Conservation (phyloP, 805 yeast genomes). For the Pichia gijzeniarum region DNA sequence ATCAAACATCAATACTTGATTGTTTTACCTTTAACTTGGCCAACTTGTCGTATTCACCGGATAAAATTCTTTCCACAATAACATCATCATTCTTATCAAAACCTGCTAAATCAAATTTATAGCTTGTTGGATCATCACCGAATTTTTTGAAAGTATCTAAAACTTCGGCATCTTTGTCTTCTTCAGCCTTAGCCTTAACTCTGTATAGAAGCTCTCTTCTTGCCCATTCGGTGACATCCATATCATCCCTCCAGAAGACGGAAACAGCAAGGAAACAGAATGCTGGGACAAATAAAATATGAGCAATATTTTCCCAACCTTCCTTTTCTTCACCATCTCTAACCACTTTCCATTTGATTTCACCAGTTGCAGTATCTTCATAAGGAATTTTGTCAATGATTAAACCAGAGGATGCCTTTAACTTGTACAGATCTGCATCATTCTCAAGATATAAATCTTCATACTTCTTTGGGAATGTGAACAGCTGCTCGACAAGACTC, state of each 20-base stretch:
- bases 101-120: slow-evolving; percentile 46
- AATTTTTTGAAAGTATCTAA: slow-evolving; percentile 34
- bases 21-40: slow-evolving; percentile 49
- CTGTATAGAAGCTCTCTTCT: slow-evolving; percentile 73
- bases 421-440: slow-evolving; percentile 51
- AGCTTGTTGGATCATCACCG: slow-evolving; percentile 35
- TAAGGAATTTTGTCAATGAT: slow-evolving; percentile 81
- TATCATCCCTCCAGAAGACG: slow-evolving; percentile 44
- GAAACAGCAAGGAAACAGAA: slow-evolving; percentile 49
- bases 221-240: slow-evolving; percentile 67
- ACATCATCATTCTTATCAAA: slow-evolving; percentile 64
- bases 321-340: slow-evolving; percentile 65
- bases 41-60: slow-evolving; percentile 77
- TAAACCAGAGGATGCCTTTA: slow-evolving; percentile 52
- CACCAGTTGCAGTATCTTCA: slow-evolving; percentile 73
- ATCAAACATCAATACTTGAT: slow-evolving; percentile 10
- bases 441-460: slow-evolving; percentile 53
- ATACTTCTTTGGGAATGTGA: slow-evolving; percentile 44
- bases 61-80: slow-evolving; percentile 72
- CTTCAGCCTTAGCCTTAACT: slow-evolving; percentile 59
- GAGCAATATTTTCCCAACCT: slow-evolving; percentile 79
- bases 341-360: slow-evolving; percentile 70
- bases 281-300: slow-evolving; percentile 67
- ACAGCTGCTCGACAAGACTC: slow-evolving; percentile 36
- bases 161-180: slow-evolving; percentile 49